Evolutionary conservation across 306 rosid species (phyloP), one percentile per base, ranked within the genome.

Genomic region (Cicer yamashitae): DNA sequence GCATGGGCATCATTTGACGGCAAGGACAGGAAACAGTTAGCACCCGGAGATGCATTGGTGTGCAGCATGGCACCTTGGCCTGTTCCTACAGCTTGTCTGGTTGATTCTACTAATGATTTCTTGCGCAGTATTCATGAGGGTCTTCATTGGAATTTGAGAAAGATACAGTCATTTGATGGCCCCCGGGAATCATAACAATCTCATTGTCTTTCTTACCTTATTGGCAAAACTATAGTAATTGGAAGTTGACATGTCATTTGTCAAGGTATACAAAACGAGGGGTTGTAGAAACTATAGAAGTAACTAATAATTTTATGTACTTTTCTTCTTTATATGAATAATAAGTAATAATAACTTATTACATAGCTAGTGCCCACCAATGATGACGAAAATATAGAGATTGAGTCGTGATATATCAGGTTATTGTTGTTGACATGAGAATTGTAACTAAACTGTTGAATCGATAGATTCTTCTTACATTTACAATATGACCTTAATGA

Each of bases 41-140:
- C 82, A 17, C 91, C 99, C 1, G 99, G 99, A 15, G 97, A 94
- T 66, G 98, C 99, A 38, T 92, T 94, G 10, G 92, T 92, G 8
- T 92, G 97, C 88, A 92, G 96, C 83, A 92, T 94, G 96, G 99
- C 99, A 13, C 93, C 91, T 1, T 94, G 99, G 97, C 99, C 99
- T 3, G 99, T 94, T 79, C 98, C 99, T 47, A 94, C 97, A 4
- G 97, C 97, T 0, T 94, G 97, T 82, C 78, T 66, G 50, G 87
- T 75, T 71, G 99, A 94, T 86, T 92, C 99, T 14, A 94, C 99
- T 2, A 71, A 38, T 14, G 99, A 94, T 77, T 94, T 94, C 91
- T 81, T 94, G 61, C 89, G 85, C 59, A 94, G 96, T 86, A 92
- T 94, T 64, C 96, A 94, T 10, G 96, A 94, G 11, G 98, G 97